phyloP scores from a whole-genome alignment of 2,329 filamentous ascomycete species.

The Chalaropsis thielavioides region DNA sequence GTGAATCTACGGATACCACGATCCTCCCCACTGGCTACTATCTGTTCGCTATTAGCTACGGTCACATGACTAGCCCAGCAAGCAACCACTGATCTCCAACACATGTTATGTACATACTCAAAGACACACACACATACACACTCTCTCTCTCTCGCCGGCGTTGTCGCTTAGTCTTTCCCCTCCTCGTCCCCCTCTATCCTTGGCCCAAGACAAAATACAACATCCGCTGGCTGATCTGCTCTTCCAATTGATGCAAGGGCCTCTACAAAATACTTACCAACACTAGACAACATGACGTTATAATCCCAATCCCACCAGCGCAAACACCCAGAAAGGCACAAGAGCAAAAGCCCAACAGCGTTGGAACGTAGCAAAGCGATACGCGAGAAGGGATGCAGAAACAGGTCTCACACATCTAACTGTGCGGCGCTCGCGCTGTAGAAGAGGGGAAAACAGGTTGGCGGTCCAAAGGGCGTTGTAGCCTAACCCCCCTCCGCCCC shows the following conservation, averaged over 20 bases:
- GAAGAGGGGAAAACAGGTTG: background rate
- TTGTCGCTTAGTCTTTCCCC: background rate
- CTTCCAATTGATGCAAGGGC: background rate
- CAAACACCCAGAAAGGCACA: background rate
- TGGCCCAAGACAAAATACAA: background rate
- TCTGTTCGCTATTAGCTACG: background rate
- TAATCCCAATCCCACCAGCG: background rate
- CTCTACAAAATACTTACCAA: background rate
- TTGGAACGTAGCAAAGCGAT: background rate
- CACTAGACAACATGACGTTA: background rate
- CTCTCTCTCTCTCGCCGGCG: background rate
- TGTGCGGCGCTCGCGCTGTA: background rate
- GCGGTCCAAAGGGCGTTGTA: background rate
- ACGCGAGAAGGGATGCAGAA: background rate
- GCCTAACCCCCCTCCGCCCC: no score
- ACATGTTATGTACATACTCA: background rate
- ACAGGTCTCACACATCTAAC: slow-evolving; percentile 4
- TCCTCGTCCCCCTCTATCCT: background rate
- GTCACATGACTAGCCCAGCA: background rate
- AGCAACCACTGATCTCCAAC: background rate
- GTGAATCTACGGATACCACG: background rate
- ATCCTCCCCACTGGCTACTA: no score
- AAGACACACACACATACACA: background rate
- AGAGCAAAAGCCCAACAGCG: background rate
- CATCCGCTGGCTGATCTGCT: background rate